Evolutionary conservation across 805 yeast genomes (phyloP), one percentile per base, ranked within the genome.

Genomic region (Lipomyces yamadae): DNA sequence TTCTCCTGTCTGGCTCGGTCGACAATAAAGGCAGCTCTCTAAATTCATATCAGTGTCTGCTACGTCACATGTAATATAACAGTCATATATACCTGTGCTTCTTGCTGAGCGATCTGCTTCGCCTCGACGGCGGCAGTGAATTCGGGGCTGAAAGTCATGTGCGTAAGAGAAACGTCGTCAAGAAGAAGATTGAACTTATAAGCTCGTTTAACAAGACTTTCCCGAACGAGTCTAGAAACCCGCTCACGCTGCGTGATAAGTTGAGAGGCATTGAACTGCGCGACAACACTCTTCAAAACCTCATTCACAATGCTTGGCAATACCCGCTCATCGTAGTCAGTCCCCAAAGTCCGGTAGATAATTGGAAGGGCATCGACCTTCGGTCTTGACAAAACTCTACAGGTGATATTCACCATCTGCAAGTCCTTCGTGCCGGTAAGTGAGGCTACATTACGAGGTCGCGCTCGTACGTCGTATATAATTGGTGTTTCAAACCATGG

Each of bases 341-440:
- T 84, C 61, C 99, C 99, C 73, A 95, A 82, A 1, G 99, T 95
- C 76, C 98, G 88, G 81, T 86, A 95, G 72, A 95, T 91, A 11
- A 83, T 83, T 33, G 98, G 97, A 72, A 95, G 83, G 61, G 92
- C 86, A 61, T 79, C 78, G 35, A 92, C 84, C 65, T 90, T 89
- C 0, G 99, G 99, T 78, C 93, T 88, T 64, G 96, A 89, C 74
- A 95, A 85, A 33, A 95, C 99, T 82, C 99, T 89, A 79, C 99
- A 95, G n/a, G 98, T 94, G 76, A 95, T 94, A 79, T 92, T 95
- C 60, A 95, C 99, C 99, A 95, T 95, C 82, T 95, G 99, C 77
- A 95, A 84, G 80, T 95, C 99, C 81, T 95, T 95, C 30, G 99
- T 95, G 72, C 99, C 99, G 0, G 99, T 95, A 75, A 96, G 84